Conservation (phyloP, 2,329 filamentous ascomycete genomes). For the Penicillium sp. region DNA sequence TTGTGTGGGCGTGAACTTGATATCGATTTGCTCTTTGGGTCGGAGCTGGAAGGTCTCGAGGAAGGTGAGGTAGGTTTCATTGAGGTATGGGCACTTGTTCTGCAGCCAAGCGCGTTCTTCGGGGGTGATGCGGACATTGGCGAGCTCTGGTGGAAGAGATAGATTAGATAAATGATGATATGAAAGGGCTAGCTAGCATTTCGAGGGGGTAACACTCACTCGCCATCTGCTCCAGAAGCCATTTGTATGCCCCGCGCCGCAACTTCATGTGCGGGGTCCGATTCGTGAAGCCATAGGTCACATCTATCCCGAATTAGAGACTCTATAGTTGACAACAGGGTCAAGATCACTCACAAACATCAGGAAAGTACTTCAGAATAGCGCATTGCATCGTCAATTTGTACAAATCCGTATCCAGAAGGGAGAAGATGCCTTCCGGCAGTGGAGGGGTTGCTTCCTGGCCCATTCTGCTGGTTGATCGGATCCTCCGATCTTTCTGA, state of each 20-base stretch:
- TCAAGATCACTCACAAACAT: constrained; percentile 55
- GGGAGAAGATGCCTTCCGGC: constrained; percentile 77
- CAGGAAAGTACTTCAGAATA: constrained; percentile 87
- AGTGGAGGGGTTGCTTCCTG: constrained; percentile 34
- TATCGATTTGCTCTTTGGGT: constrained; percentile 77
- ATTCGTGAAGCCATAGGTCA: constrained; percentile 94
- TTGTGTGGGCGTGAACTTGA: constrained; percentile 64
- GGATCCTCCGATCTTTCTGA: constrained; percentile 10
- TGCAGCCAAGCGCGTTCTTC: constrained; percentile 83
- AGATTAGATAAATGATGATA: background rate
- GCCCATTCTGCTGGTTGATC: constrained; percentile 34
- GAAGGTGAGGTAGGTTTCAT: constrained; percentile 76
- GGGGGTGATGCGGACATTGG: constrained; percentile 75
- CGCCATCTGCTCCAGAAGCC: constrained; percentile 82
- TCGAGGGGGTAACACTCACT: constrained; percentile 58
- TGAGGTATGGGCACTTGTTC: constrained; percentile 80
- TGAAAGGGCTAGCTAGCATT: background rate
- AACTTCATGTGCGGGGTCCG: constrained; percentile 93
- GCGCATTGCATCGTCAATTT: constrained; percentile 99
- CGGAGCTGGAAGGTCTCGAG: constrained; percentile 81
- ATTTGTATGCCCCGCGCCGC: constrained; percentile 79
- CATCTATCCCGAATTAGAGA: constrained; percentile 53
- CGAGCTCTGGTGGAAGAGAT: constrained; percentile 66
- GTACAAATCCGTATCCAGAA: constrained; percentile 86
- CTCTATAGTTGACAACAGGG: background rate